Conservation (phyloP, 306 rosid genomes). For the Trifolium dubium region DNA sequence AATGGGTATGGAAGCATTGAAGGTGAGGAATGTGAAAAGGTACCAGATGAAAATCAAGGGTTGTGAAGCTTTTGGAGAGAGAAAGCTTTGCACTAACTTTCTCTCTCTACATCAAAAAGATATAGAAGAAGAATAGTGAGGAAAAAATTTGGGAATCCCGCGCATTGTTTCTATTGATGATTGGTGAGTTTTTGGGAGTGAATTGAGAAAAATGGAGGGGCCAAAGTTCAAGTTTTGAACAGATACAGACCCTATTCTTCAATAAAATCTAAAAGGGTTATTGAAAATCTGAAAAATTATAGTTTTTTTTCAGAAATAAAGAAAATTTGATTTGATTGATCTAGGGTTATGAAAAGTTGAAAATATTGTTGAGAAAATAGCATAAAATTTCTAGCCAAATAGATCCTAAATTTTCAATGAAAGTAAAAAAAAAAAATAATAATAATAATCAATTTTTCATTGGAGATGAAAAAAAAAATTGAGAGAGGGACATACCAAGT, state of each 20-base stretch:
- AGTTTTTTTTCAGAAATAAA: background rate
- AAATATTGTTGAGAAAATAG: slow-evolving; percentile 24
- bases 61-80: slow-evolving; percentile 27
- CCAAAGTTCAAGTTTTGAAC: slow-evolving; percentile 62
- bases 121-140: slow-evolving; percentile 1
- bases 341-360: background rate
- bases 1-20: slow-evolving; percentile 23
- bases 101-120: slow-evolving; percentile 23
- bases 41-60: slow-evolving; percentile 48
- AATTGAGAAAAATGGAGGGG: slow-evolving; percentile 45
- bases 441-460: slow-evolving; percentile 3
- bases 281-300: slow-evolving; percentile 15
- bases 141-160: slow-evolving; percentile 45
- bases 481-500: slow-evolving; percentile 41
- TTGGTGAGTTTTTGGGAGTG: background rate
- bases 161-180: slow-evolving; percentile 43
- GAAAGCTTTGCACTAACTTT: background rate
- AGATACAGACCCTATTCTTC: slow-evolving; percentile 55
- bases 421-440: background rate
- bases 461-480: slow-evolving; percentile 3
- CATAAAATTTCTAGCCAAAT: background rate
- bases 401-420: slow-evolving; percentile 14
- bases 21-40: slow-evolving; percentile 32
- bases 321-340: slow-evolving; percentile 5
- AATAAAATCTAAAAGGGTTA: slow-evolving; percentile 38